Evolutionary conservation across 495 filamentous ascomycete genomes (phyloP).

Genomic region (Trichocladium uniseriatum): DNA sequence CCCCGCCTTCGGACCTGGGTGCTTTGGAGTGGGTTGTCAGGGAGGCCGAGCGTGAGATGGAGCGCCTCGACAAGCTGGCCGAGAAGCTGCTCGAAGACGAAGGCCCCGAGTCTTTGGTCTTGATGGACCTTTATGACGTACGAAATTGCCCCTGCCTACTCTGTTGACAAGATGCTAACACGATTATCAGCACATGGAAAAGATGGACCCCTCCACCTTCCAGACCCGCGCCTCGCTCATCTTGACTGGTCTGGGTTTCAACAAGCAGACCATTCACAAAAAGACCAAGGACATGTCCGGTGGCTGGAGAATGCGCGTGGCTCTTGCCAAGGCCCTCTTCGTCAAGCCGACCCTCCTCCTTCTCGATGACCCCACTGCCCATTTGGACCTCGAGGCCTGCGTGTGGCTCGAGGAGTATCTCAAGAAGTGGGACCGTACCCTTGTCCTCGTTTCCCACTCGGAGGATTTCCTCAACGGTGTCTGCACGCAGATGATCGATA

Average conservation of each 20-base stretch:
- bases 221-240: constrained; percentile 92
- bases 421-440: constrained; percentile 99
- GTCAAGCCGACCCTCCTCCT: constrained; percentile 93
- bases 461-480: constrained; percentile 99
- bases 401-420: constrained; percentile 99
- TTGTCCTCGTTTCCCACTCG: constrained; percentile 92
- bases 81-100: constrained; percentile 87
- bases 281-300: constrained; percentile 99
- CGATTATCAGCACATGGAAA: constrained; percentile 77
- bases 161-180: constrained; percentile 13
- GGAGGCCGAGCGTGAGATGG: constrained; percentile 91
- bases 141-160: constrained; percentile 16
- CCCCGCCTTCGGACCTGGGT: constrained; percentile 78
- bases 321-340: constrained; percentile 94
- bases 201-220: constrained; percentile 99
- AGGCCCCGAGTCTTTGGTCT: constrained; percentile 80
- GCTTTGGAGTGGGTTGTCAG: constrained; percentile 95
- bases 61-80: constrained; percentile 73
- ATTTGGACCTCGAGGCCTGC: constrained; percentile 98
- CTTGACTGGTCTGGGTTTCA: constrained; percentile 97
- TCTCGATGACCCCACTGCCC: constrained; percentile 96
- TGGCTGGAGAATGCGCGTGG: constrained; percentile 99
- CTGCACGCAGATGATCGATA: constrained; percentile 97
- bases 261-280: constrained; percentile 94
- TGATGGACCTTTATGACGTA: constrained; percentile 96